phyloP scores from a whole-genome alignment of 2,329 filamentous ascomycete species.

The Apiospora koreana region DNA sequence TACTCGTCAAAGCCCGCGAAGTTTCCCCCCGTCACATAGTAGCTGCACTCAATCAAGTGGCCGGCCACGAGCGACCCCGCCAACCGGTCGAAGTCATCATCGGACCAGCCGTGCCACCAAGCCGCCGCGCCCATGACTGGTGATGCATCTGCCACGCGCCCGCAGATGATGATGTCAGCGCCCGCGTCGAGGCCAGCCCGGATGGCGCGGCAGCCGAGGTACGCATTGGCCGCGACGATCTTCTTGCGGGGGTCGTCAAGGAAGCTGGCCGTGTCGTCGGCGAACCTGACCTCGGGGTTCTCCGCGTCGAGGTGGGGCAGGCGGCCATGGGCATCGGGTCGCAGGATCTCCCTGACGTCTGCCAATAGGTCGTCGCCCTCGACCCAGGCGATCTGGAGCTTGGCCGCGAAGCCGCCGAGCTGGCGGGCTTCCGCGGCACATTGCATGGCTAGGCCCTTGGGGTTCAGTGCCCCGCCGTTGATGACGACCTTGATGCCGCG shows the following conservation, averaged over 20 bases:
- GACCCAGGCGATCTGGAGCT: slow-evolving; percentile 30
- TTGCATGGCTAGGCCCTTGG: slow-evolving; percentile 53
- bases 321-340: slow-evolving; percentile 17
- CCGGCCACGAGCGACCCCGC: slow-evolving; percentile 53
- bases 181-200: slow-evolving; percentile 41
- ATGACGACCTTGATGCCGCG: slow-evolving; percentile 52
- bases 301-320: slow-evolving; percentile 36
- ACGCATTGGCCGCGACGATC: slow-evolving; percentile 48
- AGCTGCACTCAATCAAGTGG: slow-evolving; percentile 55
- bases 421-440: slow-evolving; percentile 44
- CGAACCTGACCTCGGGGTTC: slow-evolving; percentile 39
- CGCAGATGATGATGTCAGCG: slow-evolving; percentile 51
- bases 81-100: slow-evolving; percentile 48
- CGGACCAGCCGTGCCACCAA: slow-evolving; percentile 56
- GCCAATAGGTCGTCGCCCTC: slow-evolving; percentile 36
- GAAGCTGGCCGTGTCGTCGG: slow-evolving; percentile 37
- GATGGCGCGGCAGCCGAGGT: slow-evolving; percentile 52
- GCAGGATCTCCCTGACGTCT: slow-evolving; percentile 24
- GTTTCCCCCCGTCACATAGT: slow-evolving; percentile 56
- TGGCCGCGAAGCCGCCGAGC: slow-evolving; percentile 19
- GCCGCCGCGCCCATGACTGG: slow-evolving; percentile 57
- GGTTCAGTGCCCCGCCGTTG: slow-evolving; percentile 56
- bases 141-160: slow-evolving; percentile 49
- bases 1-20: slow-evolving; percentile 51
- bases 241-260: slow-evolving; percentile 31